Evolutionary conservation across 306 rosid species (phyloP).

Genomic region (Boehmeria nivea): DNA sequence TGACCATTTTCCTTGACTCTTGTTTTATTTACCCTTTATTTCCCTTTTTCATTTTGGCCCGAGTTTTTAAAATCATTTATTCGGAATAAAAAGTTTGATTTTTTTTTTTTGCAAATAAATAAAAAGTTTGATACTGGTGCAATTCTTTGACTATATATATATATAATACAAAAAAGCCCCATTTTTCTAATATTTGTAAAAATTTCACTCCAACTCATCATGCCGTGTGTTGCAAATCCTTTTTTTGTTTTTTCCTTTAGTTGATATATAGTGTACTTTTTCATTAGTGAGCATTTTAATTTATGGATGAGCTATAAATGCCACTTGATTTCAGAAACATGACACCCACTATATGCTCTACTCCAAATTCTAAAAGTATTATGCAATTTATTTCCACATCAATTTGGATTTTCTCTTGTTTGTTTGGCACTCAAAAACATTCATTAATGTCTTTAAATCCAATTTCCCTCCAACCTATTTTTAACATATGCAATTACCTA

Average conservation of each 20-base stretch:
- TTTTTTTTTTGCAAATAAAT: no score
- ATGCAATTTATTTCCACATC: no score
- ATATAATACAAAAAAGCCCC: neutral
- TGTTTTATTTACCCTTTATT: neutral
- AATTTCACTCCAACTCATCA: neutral
- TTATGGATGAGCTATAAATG: neutral
- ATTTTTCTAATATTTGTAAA: neutral
- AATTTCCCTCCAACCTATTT: no score
- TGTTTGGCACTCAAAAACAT: no score
- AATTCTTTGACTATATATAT: no score
- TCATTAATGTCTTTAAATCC: no score
- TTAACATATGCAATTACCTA: no score
- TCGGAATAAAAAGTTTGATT: neutral
- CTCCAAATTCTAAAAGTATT: no score
- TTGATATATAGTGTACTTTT: neutral
- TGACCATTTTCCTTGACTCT: slow-evolving; percentile 3
- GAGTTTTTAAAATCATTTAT: neutral
- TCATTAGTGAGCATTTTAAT: neutral
- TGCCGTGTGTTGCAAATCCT: neutral
- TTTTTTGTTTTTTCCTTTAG: neutral
- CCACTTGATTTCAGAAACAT: no score
- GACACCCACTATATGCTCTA: no score
- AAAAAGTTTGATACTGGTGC: no score
- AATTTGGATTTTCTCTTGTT: no score
- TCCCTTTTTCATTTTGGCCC: neutral